phyloP scores from a whole-genome alignment of 1,284 basidiomycete species.

The Porphyrellus sp. region DNA sequence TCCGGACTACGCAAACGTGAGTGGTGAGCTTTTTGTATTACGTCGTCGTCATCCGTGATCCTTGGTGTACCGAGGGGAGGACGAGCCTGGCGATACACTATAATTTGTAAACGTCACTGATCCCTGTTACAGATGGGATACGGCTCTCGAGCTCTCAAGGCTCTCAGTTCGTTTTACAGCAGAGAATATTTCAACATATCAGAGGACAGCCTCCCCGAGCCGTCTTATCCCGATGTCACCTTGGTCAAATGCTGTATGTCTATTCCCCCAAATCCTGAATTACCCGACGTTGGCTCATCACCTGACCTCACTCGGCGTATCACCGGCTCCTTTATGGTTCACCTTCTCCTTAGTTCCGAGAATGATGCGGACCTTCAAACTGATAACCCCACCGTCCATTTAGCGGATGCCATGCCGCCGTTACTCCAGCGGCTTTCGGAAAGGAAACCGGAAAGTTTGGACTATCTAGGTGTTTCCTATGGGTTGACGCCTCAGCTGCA shows the following conservation, averaged over 20 bases:
- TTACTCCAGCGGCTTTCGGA: constrained; percentile 90
- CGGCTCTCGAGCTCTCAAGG: constrained; percentile 87
- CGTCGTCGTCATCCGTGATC: background rate
- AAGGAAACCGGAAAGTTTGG: constrained; percentile 85
- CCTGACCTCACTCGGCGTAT: background rate
- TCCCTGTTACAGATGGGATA: constrained; percentile 82
- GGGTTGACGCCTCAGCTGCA: constrained; percentile 89
- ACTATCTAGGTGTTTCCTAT: constrained; percentile 96
- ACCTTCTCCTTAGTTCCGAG: background rate
- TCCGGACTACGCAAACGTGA: constrained; percentile 86
- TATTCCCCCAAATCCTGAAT: background rate
- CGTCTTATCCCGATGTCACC: constrained; percentile 60
- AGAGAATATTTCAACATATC: constrained; percentile 92
- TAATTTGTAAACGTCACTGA: constrained; percentile 8
- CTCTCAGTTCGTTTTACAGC: constrained; percentile 87
- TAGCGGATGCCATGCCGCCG: constrained; percentile 84
- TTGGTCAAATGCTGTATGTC: constrained; percentile 58
- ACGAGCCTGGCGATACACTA: background rate
- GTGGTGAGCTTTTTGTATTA: constrained; percentile 28
- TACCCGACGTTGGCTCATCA: constrained; percentile 3
- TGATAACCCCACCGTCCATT: constrained; percentile 74
- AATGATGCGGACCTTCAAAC: constrained; percentile 58
- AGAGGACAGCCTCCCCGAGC: constrained; percentile 53
- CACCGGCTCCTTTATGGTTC: background rate
- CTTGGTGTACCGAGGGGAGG: no score